Evolutionary conservation across 768 basidiomycete genomes (phyloP), one percentile per base, ranked within the genome.

Genomic region (Kwoniella europaea): DNA sequence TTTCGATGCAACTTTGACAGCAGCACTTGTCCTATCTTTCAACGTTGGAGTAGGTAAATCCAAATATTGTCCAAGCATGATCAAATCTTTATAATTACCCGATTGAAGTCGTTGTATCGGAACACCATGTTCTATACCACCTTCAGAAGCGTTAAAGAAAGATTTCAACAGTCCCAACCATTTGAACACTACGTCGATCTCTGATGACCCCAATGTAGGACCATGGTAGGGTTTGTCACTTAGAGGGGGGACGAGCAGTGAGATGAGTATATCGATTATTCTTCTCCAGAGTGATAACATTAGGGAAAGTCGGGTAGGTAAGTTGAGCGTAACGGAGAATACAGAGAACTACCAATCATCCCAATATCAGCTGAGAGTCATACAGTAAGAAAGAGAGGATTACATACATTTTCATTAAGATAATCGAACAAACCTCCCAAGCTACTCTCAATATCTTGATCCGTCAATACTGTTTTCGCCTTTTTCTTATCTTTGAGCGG

Each of bases 181-280:
- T 65, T 84, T 82, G 78, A 82, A 82, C 7, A 84, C 75, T 13
- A 84, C 73, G 63, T 82, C 80, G n/a, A 78, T 67, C 59, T 84
- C 82, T 16, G 66, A 74, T 0, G 77, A 54, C 0, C 67, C 43
- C 0, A 77, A 69, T 2, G 67, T 56, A 2, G 74, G 68, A 4
- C 53, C 50, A 4, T 72, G 61, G 52, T 43, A 56, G 0, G 76
- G 75, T 61, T 76, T 74, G 69, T 84, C 80, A 2, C 80, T 82
- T 12, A 82, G 72, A 1, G 82, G 82, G 9, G 82, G 82, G 20
- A 82, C 73, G 13, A 84, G 67, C 13, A 82, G 64, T 16, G 79
- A 79, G 53, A 80, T 80, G 46, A 84, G 71, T 24, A 74, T 77
- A 24, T 79, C 79, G 56, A 82, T 69, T 15, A 79, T 74, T 18